phyloP scores from a whole-genome alignment of 345 rosid genomes.

The Salix udensis region DNA sequence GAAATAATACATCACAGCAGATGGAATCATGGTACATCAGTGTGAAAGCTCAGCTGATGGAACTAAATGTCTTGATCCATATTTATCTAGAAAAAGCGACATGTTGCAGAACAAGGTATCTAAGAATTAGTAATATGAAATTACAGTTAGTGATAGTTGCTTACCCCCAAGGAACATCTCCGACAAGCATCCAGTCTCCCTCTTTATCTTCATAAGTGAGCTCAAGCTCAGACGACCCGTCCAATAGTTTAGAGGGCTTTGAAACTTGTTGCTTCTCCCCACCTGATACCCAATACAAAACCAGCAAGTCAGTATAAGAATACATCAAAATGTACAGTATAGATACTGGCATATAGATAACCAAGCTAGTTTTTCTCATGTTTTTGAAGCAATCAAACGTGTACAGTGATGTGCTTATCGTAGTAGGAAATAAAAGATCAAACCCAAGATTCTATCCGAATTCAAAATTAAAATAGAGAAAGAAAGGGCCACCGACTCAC shows the following conservation, averaged over 20 bases:
- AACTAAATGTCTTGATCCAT: no score
- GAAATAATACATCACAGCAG: neutral
- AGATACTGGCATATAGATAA: neutral
- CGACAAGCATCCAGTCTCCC: conserved; percentile 65
- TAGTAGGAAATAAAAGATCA: neutral
- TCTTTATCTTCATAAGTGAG: conserved; percentile 62
- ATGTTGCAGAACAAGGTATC: neutral
- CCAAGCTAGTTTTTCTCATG: neutral
- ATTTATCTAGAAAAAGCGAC: no score
- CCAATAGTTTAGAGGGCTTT: conserved; percentile 30
- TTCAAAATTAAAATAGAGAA: neutral
- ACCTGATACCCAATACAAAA: conserved; percentile 15
- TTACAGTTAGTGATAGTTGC: neutral
- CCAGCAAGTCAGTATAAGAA: neutral
- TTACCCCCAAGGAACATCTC: conserved; percentile 64
- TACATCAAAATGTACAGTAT: neutral
- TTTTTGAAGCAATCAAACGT: neutral
- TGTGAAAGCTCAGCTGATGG: no score
- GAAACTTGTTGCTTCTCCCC: conserved; percentile 29
- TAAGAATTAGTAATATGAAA: neutral
- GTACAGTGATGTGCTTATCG: neutral
- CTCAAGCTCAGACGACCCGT: conserved; percentile 31
- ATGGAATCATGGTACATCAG: neutral
- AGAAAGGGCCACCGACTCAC: neutral
- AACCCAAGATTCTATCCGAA: neutral